Evolutionary conservation across 257 asterid genomes (phyloP).

Genomic region (Nicotiana knightiana): DNA sequence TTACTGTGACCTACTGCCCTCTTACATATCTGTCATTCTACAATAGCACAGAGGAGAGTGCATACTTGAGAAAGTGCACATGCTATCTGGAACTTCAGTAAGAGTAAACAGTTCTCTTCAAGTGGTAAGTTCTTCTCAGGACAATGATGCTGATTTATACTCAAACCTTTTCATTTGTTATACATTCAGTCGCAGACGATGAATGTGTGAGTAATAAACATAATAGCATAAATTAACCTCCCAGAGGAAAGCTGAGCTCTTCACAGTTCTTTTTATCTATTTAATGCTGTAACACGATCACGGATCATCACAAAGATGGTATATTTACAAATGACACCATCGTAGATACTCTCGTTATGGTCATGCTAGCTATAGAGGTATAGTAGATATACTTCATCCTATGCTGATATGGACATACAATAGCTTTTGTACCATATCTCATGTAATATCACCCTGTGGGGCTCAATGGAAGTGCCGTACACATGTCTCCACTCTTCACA

Average conservation of each 20-base stretch:
- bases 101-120: neutral
- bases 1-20: neutral
- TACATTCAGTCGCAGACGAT: neutral
- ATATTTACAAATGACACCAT: constrained; percentile 11
- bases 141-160: neutral
- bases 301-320: constrained; percentile 3
- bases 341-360: neutral
- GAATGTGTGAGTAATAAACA: neutral
- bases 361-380: constrained; percentile 11
- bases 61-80: neutral
- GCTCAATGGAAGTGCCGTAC: constrained; percentile 24
- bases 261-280: neutral
- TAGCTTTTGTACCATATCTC: constrained; percentile 5
- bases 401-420: constrained; percentile 7
- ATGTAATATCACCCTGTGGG: constrained; percentile 3
- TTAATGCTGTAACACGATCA: constrained; percentile 4
- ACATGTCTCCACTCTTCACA: constrained; percentile 16
- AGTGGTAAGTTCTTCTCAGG: neutral
- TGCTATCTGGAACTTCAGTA: neutral
- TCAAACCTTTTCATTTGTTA: neutral
- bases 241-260: constrained; percentile 8
- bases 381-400: constrained; percentile 8
- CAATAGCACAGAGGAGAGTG: neutral
- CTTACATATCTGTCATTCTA: neutral
- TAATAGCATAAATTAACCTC: constrained; percentile 1